Percentiles rank a stretch among this genome's conserved stretches.
Evolutionary conservation across 306 rosid species (phyloP).

Genomic region (Begonia peltatifolia): DNA sequence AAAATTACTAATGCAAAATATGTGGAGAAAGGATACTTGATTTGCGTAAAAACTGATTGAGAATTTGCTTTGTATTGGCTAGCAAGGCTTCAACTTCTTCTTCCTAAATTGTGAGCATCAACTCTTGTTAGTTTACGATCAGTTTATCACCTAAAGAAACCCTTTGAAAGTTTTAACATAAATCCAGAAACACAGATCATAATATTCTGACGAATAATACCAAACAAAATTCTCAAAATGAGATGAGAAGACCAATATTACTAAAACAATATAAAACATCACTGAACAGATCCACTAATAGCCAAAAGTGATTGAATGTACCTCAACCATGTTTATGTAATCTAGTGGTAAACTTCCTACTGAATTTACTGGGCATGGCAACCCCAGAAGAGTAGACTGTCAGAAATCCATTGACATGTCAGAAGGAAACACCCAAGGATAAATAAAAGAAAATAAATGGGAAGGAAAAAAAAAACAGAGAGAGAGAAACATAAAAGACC

Average conservation of each 20-base stretch:
- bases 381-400: conserved; percentile 80
- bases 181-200: no score
- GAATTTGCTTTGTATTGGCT: conserved; percentile 61
- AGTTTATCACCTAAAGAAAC: no score
- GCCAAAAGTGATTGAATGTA: conserved; percentile 19
- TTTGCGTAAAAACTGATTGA: conserved; percentile 68
- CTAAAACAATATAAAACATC: no score
- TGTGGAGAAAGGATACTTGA: conserved; percentile 48
- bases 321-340: conserved; percentile 57
- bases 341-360: conserved; percentile 80
- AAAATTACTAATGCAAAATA: neutral
- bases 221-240: neutral
- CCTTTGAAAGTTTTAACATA: no score
- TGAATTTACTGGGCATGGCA: conserved; percentile 77
- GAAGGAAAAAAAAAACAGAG: conserved; percentile 1
- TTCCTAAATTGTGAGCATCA: conserved; percentile 24
- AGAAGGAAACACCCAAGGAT: conserved; percentile 18
- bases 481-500: conserved; percentile 29
- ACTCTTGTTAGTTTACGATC: no score
- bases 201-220: no score
- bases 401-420: conserved; percentile 18
- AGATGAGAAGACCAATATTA: neutral
- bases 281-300: neutral
- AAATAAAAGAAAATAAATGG: neutral
- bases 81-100: conserved; percentile 85